A percentile compares a stretch with the other conserved stretches of the same genome.
These are phyloP conservation scores for Diaporthe velutina DNA, from an alignment of 2,329 filamentous ascomycete genomes.

Conservation along the genomic window DNA sequence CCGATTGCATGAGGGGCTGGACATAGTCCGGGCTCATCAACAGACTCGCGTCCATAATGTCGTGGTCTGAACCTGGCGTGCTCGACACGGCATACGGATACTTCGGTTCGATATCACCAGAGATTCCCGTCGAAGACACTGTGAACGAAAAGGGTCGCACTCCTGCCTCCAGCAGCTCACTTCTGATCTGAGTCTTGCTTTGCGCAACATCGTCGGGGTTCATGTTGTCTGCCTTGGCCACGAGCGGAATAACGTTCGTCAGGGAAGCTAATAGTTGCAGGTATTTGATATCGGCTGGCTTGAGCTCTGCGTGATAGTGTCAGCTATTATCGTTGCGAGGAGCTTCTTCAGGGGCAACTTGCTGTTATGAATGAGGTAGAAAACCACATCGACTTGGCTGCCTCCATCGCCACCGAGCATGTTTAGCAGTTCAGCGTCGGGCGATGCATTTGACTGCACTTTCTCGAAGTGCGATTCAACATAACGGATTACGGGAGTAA, in stretches of 20 bases:
- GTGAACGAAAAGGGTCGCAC: slow-evolving; percentile 78
- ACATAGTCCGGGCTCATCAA: slow-evolving; percentile 94
- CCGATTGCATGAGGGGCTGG: slow-evolving; percentile 82
- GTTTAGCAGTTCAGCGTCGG: slow-evolving; percentile 80
- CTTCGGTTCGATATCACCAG: slow-evolving; percentile 45
- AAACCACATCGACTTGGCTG: slow-evolving; percentile 83
- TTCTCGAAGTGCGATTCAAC: slow-evolving; percentile 78
- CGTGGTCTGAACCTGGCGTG: slow-evolving; percentile 76
- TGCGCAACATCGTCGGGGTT: slow-evolving; percentile 66
- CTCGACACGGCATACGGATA: slow-evolving; percentile 84
- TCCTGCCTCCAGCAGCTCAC: slow-evolving; percentile 67
- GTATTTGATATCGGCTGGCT: slow-evolving; percentile 76
- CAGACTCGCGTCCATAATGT: slow-evolving; percentile 91
- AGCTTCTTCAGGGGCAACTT: slow-evolving; percentile 47
- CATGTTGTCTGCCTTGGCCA: slow-evolving; percentile 82
- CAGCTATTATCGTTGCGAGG: not conserved
- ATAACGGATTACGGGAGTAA: slow-evolving; percentile 75
- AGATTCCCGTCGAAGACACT: slow-evolving; percentile 46
- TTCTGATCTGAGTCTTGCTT: slow-evolving; percentile 71
- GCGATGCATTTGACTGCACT: slow-evolving; percentile 73
- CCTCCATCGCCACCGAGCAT: slow-evolving; percentile 87
- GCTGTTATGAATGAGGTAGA: slow-evolving; percentile 86
- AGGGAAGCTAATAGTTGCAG: slow-evolving; percentile 77
- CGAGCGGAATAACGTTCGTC: slow-evolving; percentile 87
- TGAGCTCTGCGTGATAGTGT: slow-evolving; percentile 60